Base-by-base conservation (phyloP, 495 filamentous ascomycete species). In the Cairneyella variabilis region DNA sequence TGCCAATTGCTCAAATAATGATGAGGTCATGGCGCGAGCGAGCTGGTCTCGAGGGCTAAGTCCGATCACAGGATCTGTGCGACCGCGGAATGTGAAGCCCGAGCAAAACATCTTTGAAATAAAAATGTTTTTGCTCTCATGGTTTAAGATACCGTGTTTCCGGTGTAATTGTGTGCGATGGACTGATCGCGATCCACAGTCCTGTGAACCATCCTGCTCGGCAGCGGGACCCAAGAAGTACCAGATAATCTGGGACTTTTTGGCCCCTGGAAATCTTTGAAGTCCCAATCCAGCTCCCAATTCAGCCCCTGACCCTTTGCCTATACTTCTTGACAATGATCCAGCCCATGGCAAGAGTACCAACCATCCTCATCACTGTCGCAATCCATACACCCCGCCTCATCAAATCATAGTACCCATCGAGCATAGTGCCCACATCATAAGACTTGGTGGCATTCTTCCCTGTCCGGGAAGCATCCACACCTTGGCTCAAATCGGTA, bases 371-470 rank as follows among this genome's bases (percentile, higher is more conserved):
- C 9, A 69, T 66, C 0, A 64, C 54, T 28, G 82, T 58, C 7
- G 79, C 71, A 20, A 85, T 66, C 45, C 69, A 78, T 20, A 89
- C 77, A 3, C 84, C 86, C 43, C 71, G 65, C 36, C 78, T 71
- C 28, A 88, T 67, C 53, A 79, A 73, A 48, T 81, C 75, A 66
- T 87, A 88, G 60, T 91, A 91, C 10, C 86, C 85, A 14, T 80
- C 76, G 27, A 90, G 63, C 73, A 90, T 73, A 2, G 80, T 73
- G 9, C 79, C 77, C 28, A 88, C 80, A 1, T 78, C 81, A 57
- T 63, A 63, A 7, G 42, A 30, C 28, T 30, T 40, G 4, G 34
- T 55, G 7, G 21, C 38, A 47, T 63, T 63, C 17, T 54, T 59
- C 11, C 50, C 55, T 26, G 47, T 60, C 16, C 16, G 40, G 17